Percentiles rank a stretch among this genome's conserved stretches.
These are phyloP conservation scores for Pseudopyricularia cyperi DNA, from an alignment of 2,329 filamentous ascomycete species.

Conservation along the genomic window DNA sequence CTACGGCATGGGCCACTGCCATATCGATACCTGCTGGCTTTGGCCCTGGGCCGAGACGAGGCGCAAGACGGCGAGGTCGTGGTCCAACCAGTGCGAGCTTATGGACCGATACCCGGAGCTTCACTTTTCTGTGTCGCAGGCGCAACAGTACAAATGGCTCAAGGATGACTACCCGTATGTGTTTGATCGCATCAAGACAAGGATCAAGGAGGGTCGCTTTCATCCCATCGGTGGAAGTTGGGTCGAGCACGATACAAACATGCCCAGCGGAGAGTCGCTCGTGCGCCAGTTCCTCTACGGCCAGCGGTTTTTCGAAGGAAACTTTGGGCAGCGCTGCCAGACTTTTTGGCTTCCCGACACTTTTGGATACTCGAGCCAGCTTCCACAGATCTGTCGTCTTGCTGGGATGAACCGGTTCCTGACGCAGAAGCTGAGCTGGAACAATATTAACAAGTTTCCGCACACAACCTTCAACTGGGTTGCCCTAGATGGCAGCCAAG, in stretches of 20 bases:
- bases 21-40: slow-evolving; percentile 59
- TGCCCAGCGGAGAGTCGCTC: slow-evolving; percentile 54
- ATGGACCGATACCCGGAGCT: slow-evolving; percentile 57
- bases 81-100: slow-evolving; percentile 56
- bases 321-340: slow-evolving; percentile 47
- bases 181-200: slow-evolving; percentile 52
- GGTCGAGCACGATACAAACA: slow-evolving; percentile 59
- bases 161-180: slow-evolving; percentile 50
- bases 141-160: slow-evolving; percentile 34
- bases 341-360: slow-evolving; percentile 62
- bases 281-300: slow-evolving; percentile 56
- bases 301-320: slow-evolving; percentile 55
- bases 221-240: slow-evolving; percentile 57
- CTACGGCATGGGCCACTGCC: slow-evolving; percentile 52
- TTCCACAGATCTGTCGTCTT: slow-evolving; percentile 52
- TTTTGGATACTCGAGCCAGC: slow-evolving; percentile 61
- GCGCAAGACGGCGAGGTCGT: slow-evolving; percentile 46
- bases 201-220: slow-evolving; percentile 53
- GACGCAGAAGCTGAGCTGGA: slow-evolving; percentile 60
- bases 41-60: slow-evolving; percentile 61
- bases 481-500: slow-evolving; percentile 53
- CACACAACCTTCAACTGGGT: slow-evolving; percentile 62
- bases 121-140: slow-evolving; percentile 50
- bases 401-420: slow-evolving; percentile 57
- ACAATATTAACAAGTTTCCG: slow-evolving; percentile 62